A percentile compares a stretch with the other conserved stretches of the same genome.
Conservation (phyloP, 441 rosid species). For the Gossypium aridum region DNA sequence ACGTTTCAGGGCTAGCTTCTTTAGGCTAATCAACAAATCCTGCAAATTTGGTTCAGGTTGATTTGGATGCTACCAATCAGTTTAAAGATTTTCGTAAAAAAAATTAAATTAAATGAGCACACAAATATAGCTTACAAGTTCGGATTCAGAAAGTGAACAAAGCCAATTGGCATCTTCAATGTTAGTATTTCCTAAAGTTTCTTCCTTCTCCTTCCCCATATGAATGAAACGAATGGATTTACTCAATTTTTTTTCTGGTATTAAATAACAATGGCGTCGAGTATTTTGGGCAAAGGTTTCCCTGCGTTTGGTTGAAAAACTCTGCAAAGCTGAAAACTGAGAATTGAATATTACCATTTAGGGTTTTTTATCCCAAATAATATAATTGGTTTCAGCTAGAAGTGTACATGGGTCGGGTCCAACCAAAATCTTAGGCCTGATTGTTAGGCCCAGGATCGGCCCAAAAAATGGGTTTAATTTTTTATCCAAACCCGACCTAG, state of each 20-base stretch:
- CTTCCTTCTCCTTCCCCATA: background rate
- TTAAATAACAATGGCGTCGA: background rate
- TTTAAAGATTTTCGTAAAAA: no score
- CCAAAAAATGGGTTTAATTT: no score
- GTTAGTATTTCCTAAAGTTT: background rate
- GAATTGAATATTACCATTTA: background rate
- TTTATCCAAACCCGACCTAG: no score
- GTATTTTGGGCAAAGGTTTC: background rate
- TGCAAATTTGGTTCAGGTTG: background rate
- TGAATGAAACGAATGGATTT: background rate
- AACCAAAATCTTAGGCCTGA: no score
- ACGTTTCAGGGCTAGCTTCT: slow-evolving; percentile 11
- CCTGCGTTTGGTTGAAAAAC: background rate
- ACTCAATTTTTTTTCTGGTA: background rate
- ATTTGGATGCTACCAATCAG: background rate
- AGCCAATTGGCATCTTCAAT: slow-evolving; percentile 16
- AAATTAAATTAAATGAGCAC: background rate
- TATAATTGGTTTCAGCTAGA: background rate
- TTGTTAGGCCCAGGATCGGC: no score
- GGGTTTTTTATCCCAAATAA: background rate
- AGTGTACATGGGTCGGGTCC: background rate
- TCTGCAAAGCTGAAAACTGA: background rate
- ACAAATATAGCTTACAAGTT: slow-evolving; percentile 6
- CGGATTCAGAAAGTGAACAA: slow-evolving; percentile 16
- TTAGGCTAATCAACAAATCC: slow-evolving; percentile 13